Evolutionary conservation across 208 protist genomes (phyloP), one percentile per base, ranked within the genome.

Genomic region (Leishmania tropica): DNA sequence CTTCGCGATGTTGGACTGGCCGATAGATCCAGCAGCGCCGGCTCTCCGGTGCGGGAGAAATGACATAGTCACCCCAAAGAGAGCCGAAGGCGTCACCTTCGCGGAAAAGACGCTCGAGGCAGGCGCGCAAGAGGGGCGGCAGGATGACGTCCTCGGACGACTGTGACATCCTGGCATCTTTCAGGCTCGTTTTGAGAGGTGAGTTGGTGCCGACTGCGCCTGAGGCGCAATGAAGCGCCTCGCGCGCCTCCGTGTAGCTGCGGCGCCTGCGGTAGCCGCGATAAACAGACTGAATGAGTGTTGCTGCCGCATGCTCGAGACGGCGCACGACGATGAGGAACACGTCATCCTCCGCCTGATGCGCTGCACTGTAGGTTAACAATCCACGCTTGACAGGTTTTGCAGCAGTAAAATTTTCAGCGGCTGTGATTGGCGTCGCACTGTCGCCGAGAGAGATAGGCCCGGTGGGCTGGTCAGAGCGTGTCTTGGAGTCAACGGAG

Each of bases 271-370:
- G 75, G 47, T 85, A 84, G 2, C 90, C 92, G 17, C 95, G 85
- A 81, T 88, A 95, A 35, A 87, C 60, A 0, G 90, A 81, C 81
- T 97, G 95, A 80, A 97, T 95, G 17, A 80, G 82, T n/a, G 84
- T 89, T 17, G 90, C 95, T 13, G 92, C 92, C 1, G 81, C 70
- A 21, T 85, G 74, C 31, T 86, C 86, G 21, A 95, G 83, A 1
- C 81, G 81, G 19, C 86, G 87, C 17, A 92, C 48, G 13, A 95
- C 90, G 0, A 81, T 84, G 15, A 97, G 80, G 84, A 95, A 97
- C 21, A 83, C 85, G 11, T 86, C 81, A 77, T 97, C 93, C 75
- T 97, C 95, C 3, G 79, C 67, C 79, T 95, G 88, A 10, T 93
- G 86, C 21, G 87, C 71, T 10, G 67, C 60, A 60, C 85, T 85